A percentile compares a stretch with the other conserved stretches of the same genome.
Evolutionary conservation across 352 stramenopile genomes (phyloP).

Genomic region (Phytophthora sojae): DNA sequence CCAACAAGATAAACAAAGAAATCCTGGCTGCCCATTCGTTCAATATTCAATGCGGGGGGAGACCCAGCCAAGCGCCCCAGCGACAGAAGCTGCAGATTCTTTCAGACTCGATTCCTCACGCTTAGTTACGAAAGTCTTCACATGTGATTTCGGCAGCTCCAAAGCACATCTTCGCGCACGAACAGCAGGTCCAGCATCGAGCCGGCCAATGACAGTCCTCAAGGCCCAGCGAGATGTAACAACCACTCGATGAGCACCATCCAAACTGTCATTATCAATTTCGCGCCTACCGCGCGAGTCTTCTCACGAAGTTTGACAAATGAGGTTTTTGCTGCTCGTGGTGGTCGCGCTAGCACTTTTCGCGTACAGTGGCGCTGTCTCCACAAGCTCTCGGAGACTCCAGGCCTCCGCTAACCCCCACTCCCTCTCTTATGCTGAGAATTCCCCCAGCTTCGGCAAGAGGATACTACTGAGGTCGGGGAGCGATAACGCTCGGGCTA

Average conservation of each 20-base stretch:
- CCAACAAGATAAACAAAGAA: no score
- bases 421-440: neutral
- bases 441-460: neutral
- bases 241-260: constrained; percentile 12
- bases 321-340: neutral
- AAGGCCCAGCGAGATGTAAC: neutral
- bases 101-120: no score
- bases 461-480: neutral
- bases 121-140: no score
- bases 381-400: neutral
- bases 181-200: constrained; percentile 18
- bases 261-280: constrained; percentile 11
- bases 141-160: neutral
- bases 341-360: neutral
- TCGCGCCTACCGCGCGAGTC: neutral
- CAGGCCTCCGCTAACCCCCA: neutral
- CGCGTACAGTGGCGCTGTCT: neutral
- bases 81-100: no score
- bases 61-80: no score
- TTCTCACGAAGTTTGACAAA: constrained; percentile 1
- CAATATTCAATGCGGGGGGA: no score
- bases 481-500: no score
- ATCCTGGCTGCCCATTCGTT: no score
- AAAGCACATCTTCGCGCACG: constrained; percentile 6
- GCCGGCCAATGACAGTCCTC: neutral